Evolutionary conservation across 768 basidiomycete species (phyloP).

Genomic region (Phanerochaete sordida): DNA sequence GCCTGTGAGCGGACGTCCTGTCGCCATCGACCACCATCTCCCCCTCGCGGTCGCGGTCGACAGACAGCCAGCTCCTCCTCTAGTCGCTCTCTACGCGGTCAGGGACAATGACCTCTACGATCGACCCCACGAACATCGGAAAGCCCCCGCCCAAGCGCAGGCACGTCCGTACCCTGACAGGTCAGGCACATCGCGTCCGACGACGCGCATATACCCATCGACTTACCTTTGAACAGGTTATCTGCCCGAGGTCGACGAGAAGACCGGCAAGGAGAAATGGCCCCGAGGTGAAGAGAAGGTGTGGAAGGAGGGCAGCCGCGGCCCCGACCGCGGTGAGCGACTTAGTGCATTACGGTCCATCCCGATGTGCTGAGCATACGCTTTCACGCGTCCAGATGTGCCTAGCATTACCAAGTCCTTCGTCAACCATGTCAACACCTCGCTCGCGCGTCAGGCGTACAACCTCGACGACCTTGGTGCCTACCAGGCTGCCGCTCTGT

Average conservation of each 20-base stretch:
- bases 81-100: neutral
- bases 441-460: constrained; percentile 85
- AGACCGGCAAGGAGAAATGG: constrained; percentile 82
- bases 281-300: constrained; percentile 72
- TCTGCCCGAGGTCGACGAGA: constrained; percentile 71
- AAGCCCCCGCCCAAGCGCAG: constrained; percentile 9
- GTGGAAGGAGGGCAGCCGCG: constrained; percentile 65
- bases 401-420: constrained; percentile 66
- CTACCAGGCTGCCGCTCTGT: constrained; percentile 88
- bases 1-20: neutral
- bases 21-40: constrained; percentile 4
- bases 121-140: constrained; percentile 13
- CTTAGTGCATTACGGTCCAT: no score
- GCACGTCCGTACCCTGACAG: constrained; percentile 14
- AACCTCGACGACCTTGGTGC: constrained; percentile 85
- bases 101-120: constrained; percentile 11
- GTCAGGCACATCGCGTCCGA: neutral
- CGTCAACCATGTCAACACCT: constrained; percentile 83
- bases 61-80: neutral
- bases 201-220: neutral
- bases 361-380: neutral
- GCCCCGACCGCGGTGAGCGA: constrained; percentile 50
- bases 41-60: neutral
- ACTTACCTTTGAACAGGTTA: constrained; percentile 47
- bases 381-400: constrained; percentile 40